Percentiles rank a stretch among this genome's conserved stretches.
phyloP scores from a whole-genome alignment of 768 basidiomycete genomes.

The Amylocystis lapponica region DNA sequence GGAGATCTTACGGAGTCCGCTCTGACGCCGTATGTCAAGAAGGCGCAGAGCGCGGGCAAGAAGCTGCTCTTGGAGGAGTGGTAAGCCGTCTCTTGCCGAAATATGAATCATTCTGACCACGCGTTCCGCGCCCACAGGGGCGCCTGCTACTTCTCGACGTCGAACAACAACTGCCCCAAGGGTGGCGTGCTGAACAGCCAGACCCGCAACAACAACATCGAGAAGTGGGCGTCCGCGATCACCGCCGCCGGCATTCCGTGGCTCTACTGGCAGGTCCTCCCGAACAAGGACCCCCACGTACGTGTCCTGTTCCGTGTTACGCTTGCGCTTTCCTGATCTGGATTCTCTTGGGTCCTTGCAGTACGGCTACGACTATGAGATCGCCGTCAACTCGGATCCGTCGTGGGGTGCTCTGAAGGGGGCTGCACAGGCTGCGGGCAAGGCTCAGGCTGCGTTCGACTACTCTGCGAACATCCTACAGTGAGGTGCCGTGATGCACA shows the following conservation, averaged over 20 bases:
- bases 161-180: slow-evolving; percentile 23
- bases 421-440: slow-evolving; percentile 11
- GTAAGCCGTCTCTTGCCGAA: slow-evolving; percentile 7
- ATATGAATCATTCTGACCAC: not conserved
- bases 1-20: slow-evolving; percentile 23
- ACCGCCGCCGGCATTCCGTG: slow-evolving; percentile 30
- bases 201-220: slow-evolving; percentile 28
- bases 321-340: too few relatives aligned
- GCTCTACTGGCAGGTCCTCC: slow-evolving; percentile 34
- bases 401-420: slow-evolving; percentile 14
- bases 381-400: slow-evolving; percentile 14
- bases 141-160: slow-evolving; percentile 21
- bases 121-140: slow-evolving; percentile 15
- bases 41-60: slow-evolving; percentile 30
- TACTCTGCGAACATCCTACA: slow-evolving; percentile 12
- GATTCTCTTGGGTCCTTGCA: too few relatives aligned
- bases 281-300: slow-evolving; percentile 30
- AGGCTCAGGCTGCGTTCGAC: slow-evolving; percentile 17
- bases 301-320: slow-evolving; percentile 2
- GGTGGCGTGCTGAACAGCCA: slow-evolving; percentile 17
- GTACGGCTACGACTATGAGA: slow-evolving; percentile 22
- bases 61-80: slow-evolving; percentile 33
- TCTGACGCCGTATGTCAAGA: slow-evolving; percentile 21
- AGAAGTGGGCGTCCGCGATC: slow-evolving; percentile 28
- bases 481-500: too few relatives aligned